Conservation (phyloP, 2,329 filamentous ascomycete genomes). For the Paecilomyces sp. region DNA sequence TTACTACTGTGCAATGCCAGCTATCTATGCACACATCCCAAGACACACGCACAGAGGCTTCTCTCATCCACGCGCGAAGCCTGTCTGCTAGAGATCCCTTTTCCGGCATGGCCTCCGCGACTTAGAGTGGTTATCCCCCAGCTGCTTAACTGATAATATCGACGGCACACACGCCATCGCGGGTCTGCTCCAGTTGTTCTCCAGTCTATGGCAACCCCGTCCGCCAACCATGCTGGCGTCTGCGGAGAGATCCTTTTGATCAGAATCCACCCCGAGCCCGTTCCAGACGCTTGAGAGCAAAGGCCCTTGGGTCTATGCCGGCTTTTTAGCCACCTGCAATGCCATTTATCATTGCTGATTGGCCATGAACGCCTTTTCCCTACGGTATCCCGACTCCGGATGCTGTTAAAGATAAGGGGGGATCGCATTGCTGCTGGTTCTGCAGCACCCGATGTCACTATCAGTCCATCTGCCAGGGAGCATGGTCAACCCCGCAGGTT, state of each 20-base stretch:
- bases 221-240: neutral
- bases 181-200: neutral
- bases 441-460: neutral
- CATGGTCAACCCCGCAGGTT: neutral
- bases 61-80: neutral
- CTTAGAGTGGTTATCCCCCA: conserved; percentile 5
- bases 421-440: neutral
- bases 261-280: neutral
- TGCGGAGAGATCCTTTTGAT: neutral
- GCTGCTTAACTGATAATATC: neutral
- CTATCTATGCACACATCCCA: neutral
- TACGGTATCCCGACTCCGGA: neutral
- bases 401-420: neutral
- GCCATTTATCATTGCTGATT: neutral
- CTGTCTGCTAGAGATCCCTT: conserved; percentile 29
- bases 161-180: neutral
- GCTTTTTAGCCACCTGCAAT: neutral
- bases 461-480: neutral
- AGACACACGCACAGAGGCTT: neutral
- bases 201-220: neutral
- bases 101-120: conserved; percentile 20
- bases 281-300: neutral
- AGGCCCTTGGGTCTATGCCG: neutral
- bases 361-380: neutral
- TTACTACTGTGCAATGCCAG: neutral